Base-by-base conservation (phyloP, 352 stramenopile genomes). In the Globisporangium cylindrosporum region DNA sequence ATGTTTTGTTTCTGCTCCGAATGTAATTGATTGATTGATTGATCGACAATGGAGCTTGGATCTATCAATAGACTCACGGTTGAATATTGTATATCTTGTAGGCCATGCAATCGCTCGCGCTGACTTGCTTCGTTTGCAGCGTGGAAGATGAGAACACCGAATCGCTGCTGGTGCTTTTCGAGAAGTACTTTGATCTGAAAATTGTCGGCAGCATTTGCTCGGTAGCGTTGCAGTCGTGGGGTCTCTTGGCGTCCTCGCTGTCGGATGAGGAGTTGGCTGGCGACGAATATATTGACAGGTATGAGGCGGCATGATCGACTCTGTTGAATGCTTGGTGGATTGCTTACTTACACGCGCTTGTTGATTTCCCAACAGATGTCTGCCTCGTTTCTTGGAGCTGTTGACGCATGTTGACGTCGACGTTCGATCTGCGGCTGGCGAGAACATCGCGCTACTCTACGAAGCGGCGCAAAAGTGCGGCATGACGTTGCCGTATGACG, bases 381-480 rank as follows among this genome's bases (percentile, higher is more conserved):
- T 96, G 24, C 83, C 86, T 2, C 77, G 83, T 34, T 92, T 96
- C 46, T 56, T 92, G 61, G 68, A 80, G 8, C 71, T 96, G 20
- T 69, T 95, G 18, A 79, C 93, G 57, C 86, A 96, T 70, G 76
- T 80, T 14, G 87, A 96, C 61, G 82, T 96, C 22, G 86, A 94
- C 14, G 87, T 93, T 18, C 86, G 89, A 20, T 89, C 87, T 12
- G 82, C 82, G 25, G 87, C 89, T 14, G 89, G 86, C 27, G 89
- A 96, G 70, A 96, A 94, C 75, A 88, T 95, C 68, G 89, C 89
- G 46, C 76, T 96, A 64, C 64, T 96, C 14, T 91, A 90, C 43
- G 87, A 96, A 74, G 84, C 71, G 15, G 72, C 80, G 0, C 74
- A 88, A 57, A 83, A 79, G 62, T 85, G 71, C 24, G 73, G 78